phyloP scores from a whole-genome alignment of 176 grass and related monocot species.

The Avena eriantha region DNA sequence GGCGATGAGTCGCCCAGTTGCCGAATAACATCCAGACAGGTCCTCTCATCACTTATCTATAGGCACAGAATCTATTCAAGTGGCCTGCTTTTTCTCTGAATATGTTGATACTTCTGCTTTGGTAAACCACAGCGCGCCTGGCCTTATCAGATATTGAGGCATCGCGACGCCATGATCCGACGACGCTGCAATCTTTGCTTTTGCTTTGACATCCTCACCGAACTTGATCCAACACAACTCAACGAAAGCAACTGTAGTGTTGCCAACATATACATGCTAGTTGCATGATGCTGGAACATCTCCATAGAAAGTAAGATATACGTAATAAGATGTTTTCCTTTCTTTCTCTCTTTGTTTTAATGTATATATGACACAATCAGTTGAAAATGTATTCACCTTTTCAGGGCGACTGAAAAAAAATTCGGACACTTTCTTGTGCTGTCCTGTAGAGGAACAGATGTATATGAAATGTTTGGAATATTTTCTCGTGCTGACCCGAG shows the following conservation, averaged over 20 bases:
- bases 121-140: slow-evolving; percentile 35
- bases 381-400: too few relatives aligned
- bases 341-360: too few relatives aligned
- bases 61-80: slow-evolving; percentile 48
- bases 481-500: background rate
- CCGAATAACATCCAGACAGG: slow-evolving; percentile 46
- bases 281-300: background rate
- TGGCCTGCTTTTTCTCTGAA: slow-evolving; percentile 37
- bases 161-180: slow-evolving; percentile 34
- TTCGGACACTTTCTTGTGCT: too few relatives aligned
- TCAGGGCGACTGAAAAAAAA: too few relatives aligned
- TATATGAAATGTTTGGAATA: too few relatives aligned
- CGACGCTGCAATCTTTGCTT: slow-evolving; percentile 47
- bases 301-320: too few relatives aligned
- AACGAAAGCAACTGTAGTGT: slow-evolving; percentile 11
- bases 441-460: too few relatives aligned
- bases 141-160: slow-evolving; percentile 46
- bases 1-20: slow-evolving; percentile 46
- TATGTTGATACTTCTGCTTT: slow-evolving; percentile 44
- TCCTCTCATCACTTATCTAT: slow-evolving; percentile 32
- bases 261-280: slow-evolving; percentile 31
- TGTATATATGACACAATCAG: too few relatives aligned
- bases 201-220: background rate
- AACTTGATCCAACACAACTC: slow-evolving; percentile 24
- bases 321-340: too few relatives aligned